Base-by-base conservation (phyloP, 495 filamentous ascomycete species). In the Xanthoparmelia taractica region DNA sequence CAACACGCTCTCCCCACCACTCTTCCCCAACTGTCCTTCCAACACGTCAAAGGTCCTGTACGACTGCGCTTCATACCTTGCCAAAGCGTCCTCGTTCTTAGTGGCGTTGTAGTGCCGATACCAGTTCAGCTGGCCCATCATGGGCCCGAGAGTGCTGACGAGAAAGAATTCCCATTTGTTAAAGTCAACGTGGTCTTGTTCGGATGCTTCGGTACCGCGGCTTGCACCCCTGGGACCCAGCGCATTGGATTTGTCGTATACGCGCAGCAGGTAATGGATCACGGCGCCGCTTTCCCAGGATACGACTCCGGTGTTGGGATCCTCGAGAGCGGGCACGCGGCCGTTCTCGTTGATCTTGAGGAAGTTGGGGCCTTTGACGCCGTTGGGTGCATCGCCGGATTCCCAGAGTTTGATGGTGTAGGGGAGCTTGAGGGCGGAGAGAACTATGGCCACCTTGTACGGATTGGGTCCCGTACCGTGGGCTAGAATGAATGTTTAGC, bases 261-360 rank as follows among this genome's bases (percentile, higher is more conserved):
- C 80, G 25, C 87, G 85, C 54, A 89, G 68, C 18, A 92, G 76
- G 68, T 92, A 91, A 60, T 85, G 76, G 67, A 90, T 63, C 72
- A 90, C 87, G 20, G 89, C 88, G 61, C 86, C 88, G 7, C 83
- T 86, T 69, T 91, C 87, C 85, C 41, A 60, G 13, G 70, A 63
- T 1, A 72, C 65, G 27, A 80, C 70, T 15, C 74, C 73, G 1
- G 76, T 80, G 63, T 79, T 80, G 20, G 78, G 72, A 31, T 72
- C 70, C 48, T 73, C 50, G 36, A 73, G 48, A n/a, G 61, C 61
- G 6, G 67, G 66, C 36, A 68, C 69, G 17, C 71, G 64, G 20
- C 72, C 72, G 47, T 73, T 71, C 41, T 67, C 64, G 65, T 66
- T 70, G 63, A 72, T 72, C 37, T 59, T 58, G 12, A 68, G 41